Percentiles rank a stretch among this genome's conserved stretches.
These are phyloP conservation scores for Tetradesmus lagerheimii DNA, from an alignment of 139 green algal genomes.

Conservation along the genomic window DNA sequence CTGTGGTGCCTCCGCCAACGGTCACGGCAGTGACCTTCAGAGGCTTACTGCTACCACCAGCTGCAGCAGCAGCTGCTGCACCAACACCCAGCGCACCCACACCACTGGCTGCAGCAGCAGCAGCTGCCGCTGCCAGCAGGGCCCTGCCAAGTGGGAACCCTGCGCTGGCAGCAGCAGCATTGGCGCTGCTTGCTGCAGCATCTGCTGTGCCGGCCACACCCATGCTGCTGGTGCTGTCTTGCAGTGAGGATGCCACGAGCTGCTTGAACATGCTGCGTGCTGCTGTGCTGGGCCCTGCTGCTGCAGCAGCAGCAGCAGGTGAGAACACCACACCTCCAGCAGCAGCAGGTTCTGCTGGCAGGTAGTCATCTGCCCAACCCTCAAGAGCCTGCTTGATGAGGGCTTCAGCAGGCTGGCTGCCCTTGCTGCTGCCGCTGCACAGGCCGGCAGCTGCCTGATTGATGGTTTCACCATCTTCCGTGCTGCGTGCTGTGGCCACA, in stretches of 20 bases:
- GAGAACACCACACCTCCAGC: not conserved
- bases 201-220: not conserved
- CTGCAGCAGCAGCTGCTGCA: not conserved
- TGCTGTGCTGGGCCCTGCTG: not conserved
- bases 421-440: not conserved
- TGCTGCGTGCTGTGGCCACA: not conserved
- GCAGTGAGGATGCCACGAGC: not conserved
- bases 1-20: not conserved
- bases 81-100: not conserved
- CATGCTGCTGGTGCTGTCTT: not conserved
- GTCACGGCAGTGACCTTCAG: not conserved
- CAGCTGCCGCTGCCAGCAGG: not conserved
- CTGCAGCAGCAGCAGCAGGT: not conserved
- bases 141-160: not conserved
- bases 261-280: constrained; percentile 11
- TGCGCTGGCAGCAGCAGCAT: not conserved
- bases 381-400: not conserved
- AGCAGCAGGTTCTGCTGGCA: not conserved
- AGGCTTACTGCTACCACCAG: not conserved
- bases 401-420: not conserved
- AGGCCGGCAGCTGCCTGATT: not conserved
- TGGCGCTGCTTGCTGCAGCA: not conserved
- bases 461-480: not conserved
- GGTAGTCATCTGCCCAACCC: constrained; percentile 5
- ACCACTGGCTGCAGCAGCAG: not conserved